Evolutionary conservation across 441 rosid genomes (phyloP), one percentile per base, ranked within the genome.

Genomic region (Jatropha multifida): DNA sequence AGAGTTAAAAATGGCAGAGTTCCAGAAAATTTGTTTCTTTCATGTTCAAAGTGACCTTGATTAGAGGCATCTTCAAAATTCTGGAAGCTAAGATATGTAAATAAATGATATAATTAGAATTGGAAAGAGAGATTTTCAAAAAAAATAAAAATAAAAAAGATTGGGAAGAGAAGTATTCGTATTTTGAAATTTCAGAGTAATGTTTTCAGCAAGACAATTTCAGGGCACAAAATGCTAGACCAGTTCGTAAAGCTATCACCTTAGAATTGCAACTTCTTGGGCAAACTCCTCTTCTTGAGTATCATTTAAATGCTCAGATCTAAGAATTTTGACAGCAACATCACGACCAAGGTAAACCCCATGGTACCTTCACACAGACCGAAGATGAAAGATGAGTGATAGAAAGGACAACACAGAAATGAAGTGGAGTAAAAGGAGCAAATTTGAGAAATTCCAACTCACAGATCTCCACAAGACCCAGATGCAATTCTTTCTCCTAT

Each of bases 401-500:
- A 69, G 23, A 80, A 26, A 63, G 8, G 46, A 41, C 15, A 68
- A 74, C 40, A 54, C 54, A 69, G 60, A 49, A 63, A 26, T 18
- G 32, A 63, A 78, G 60, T 65, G 64, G 38, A 74, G 32, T 18
- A 37, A 42, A 77, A 71, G 69, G 27, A 71, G 60, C 65, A 66
- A 79, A 20, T 76, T 68, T 23, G 46, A 32, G 59, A 26, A 75
- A 41, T 74, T 73, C 72, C 20, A 78, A 81, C 92, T 87, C 74
- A 92, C 97, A 92, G 69, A 77, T 92, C 94, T 74, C 94, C 97
- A 84, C 89, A 87, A 66, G 92, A 88, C 59, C 94, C 94, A 82
- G 87, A 86, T 37, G 86, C 91, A 81, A 92, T 87, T 85, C 81
- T 86, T 76, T 87, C 93, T 79, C 89, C 92, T 54, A 82, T 83